Evolutionary conservation across 2,329 filamentous ascomycete species (phyloP).

Genomic region (Tolypocladium pustulatum): DNA sequence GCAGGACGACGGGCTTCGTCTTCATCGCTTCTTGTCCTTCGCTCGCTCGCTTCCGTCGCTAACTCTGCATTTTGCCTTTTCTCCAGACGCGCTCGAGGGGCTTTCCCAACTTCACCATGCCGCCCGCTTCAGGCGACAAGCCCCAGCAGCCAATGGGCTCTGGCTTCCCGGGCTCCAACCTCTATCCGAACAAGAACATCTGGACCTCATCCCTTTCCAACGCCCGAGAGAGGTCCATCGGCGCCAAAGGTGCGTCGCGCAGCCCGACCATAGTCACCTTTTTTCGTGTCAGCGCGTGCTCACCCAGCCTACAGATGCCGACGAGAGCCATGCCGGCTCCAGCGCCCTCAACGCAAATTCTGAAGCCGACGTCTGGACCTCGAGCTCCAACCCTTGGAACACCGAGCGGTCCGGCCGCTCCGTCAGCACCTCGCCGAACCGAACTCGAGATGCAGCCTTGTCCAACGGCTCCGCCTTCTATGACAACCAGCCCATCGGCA

Average conservation of each 20-base stretch:
- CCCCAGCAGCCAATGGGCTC: constrained; percentile 28
- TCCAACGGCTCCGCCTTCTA: constrained; percentile 35
- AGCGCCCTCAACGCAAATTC: constrained; percentile 59
- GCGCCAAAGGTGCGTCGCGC: constrained; percentile 34
- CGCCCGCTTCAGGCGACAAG: constrained; percentile 19
- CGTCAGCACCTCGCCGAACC: constrained; percentile 48
- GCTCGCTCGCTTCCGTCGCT: constrained; percentile 5
- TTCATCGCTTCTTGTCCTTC: constrained; percentile 5
- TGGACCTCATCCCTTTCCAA: constrained; percentile 30
- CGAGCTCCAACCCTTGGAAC: constrained; percentile 45
- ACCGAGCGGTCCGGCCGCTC: constrained; percentile 31
- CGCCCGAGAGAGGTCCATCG: constrained; percentile 29
- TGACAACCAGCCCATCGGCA: constrained; percentile 32
- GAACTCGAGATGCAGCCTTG: constrained; percentile 37
- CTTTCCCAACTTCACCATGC: constrained; percentile 28
- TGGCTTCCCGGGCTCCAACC: constrained; percentile 21
- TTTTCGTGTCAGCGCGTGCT: constrained; percentile 4
- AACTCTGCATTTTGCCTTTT: constrained; percentile 6
- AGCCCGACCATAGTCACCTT: background rate
- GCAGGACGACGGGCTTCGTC: background rate
- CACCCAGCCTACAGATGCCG: constrained; percentile 13
- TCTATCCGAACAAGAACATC: constrained; percentile 25
- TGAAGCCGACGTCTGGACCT: constrained; percentile 53
- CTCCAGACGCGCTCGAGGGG: constrained; percentile 25
- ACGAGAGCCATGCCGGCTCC: constrained; percentile 49